phyloP scores from a whole-genome alignment of 1,284 basidiomycete genomes.

The Pascua sp. region DNA sequence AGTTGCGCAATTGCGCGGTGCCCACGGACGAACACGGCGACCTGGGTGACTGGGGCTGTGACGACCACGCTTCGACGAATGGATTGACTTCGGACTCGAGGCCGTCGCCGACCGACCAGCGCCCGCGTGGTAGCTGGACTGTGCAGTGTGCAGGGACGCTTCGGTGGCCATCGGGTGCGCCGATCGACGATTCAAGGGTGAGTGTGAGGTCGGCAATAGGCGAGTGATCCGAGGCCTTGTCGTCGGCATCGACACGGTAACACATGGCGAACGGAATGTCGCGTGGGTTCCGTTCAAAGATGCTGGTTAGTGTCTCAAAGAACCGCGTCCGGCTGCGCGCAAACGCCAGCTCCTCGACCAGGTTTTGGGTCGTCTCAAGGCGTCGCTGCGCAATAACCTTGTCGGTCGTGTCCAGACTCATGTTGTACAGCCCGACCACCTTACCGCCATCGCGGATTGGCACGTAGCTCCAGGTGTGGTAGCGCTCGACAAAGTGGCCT shows the following conservation, averaged over 20 bases:
- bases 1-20: background rate
- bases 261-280: conserved; percentile 39
- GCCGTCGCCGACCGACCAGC: background rate
- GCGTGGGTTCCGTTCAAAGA: conserved; percentile 30
- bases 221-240: background rate
- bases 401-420: conserved; percentile 31
- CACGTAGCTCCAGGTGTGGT: conserved; percentile 36
- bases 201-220: conserved; percentile 11
- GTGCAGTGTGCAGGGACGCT: conserved; percentile 9
- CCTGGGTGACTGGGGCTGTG: background rate
- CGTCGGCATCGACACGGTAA: conserved; percentile 27
- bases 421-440: conserved; percentile 35
- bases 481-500: conserved; percentile 27
- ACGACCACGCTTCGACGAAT: background rate
- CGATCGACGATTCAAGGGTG: conserved; percentile 18
- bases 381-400: conserved; percentile 32
- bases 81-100: background rate
- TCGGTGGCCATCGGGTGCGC: conserved; percentile 30
- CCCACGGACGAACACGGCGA: background rate
- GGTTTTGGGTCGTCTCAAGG: conserved; percentile 26
- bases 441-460: conserved; percentile 30
- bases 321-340: conserved; percentile 26
- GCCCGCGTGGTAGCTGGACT: background rate
- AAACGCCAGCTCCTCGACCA: conserved; percentile 33
- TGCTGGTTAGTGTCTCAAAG: conserved; percentile 23